Evolutionary conservation across 1,139 yeast genomes (phyloP), one percentile per base, ranked within the genome.

Genomic region (Candida sp.): DNA sequence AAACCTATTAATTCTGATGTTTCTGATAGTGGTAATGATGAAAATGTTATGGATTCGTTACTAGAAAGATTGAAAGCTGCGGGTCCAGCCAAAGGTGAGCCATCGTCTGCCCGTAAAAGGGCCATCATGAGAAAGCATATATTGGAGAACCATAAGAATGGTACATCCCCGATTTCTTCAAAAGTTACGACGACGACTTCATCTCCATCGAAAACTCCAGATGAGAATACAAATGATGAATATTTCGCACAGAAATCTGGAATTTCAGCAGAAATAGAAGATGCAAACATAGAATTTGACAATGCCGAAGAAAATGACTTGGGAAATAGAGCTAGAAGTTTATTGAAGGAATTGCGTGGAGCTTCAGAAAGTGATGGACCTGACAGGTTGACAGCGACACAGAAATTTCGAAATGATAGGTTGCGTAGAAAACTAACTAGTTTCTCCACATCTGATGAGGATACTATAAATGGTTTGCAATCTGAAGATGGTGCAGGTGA

Each of bases 31-130:
- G 69, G 60, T 4, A 54, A 60, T 21, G 75, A 67, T 22, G 72
- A 70, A 33, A 84, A 79, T 44, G 88, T 84, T 35, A 84, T 86
- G 87, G 95, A 86, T 61, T 77, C 85, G 27, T 69, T 86, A 37
- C 68, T 86, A 47, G 88, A 84, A 55, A 83, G 82, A 56, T 72
- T 86, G 55, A 84, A 85, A 57, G 86, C 87, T 32, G 85, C 87
- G 0, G 90, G 88, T 0, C 85, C 89, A 12, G 56, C 81, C 5
- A 79, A 79, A 51, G 83, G 88, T 4, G 95, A 87, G 56, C 83
- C 95, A 0, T 68, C 87, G 1, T 81, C 93, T 5, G 96, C 96
- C 0, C 71, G 96, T 52, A 82, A 89, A 55, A 73, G 95, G 47
- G 96, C 96, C 0, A 69, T 86, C 49, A 87, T 91, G 52, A 78